Evolutionary conservation across 192 early-diverging fungal species (phyloP).

Genomic region (Obelidium mucronatum): DNA sequence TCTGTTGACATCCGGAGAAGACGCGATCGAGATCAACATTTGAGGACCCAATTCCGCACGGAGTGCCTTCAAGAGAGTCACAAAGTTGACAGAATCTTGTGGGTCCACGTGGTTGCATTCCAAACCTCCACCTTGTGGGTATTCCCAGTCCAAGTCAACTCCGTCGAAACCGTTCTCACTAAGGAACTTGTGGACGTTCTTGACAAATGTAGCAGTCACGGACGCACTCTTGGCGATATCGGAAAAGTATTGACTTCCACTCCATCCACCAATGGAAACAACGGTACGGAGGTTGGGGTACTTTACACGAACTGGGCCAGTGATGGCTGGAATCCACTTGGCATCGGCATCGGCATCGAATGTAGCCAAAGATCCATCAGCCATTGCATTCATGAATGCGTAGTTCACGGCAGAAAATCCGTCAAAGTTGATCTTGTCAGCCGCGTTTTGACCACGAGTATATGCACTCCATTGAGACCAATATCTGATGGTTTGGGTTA

Average conservation of each 20-base stretch:
- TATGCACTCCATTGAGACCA: too few species aligned
- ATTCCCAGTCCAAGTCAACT: slow-evolving; percentile 7
- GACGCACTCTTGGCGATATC: background rate
- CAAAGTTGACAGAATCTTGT: slow-evolving; percentile 5
- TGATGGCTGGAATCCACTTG: background rate
- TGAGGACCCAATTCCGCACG: slow-evolving; percentile 6
- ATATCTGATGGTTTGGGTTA: too few species aligned
- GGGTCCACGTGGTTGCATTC: slow-evolving; percentile 14
- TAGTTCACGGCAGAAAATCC: slow-evolving; percentile 11
- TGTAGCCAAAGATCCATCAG: slow-evolving; percentile 2
- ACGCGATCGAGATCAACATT: background rate
- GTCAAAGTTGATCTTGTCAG: slow-evolving; percentile 2
- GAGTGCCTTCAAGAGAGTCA: background rate
- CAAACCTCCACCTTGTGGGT: slow-evolving; percentile 2
- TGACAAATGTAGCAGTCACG: slow-evolving; percentile 15
- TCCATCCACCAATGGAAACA: slow-evolving; percentile 19
- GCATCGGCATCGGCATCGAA: slow-evolving; percentile 9
- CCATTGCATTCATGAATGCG: slow-evolving; percentile 8
- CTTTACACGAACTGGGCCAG: too few species aligned
- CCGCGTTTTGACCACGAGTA: too few species aligned
- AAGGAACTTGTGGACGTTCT: background rate
- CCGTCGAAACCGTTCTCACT: background rate
- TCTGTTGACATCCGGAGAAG: background rate
- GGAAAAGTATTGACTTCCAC: background rate
- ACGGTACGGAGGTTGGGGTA: slow-evolving; percentile 11